Base-by-base conservation (phyloP, 2,329 filamentous ascomycete species). In the Fusarium verrucosum region DNA sequence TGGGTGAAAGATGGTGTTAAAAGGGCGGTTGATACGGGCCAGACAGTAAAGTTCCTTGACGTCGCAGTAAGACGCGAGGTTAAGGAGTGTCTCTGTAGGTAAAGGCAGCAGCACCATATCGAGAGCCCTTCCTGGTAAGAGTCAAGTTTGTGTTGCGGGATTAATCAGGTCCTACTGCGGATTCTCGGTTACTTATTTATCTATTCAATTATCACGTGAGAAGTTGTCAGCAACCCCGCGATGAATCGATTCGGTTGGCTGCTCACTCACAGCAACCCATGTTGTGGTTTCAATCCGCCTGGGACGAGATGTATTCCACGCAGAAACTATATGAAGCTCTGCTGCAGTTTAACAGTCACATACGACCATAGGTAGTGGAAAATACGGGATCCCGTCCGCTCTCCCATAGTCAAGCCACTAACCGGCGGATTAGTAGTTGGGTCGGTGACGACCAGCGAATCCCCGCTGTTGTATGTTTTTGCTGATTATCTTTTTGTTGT, bases 111-210 rank as follows among this genome's bases (percentile, higher is more conserved):
- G 19, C 2, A 28, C 25, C 40, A 51, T 46, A 2, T 7, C 45
- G 38, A 8, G 3, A 1, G 4, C 0, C n/a, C 1, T 20, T 7
- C 8, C 7, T 8, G 5, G 4, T 9, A 19, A 8, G 14, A n/a
- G 22, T 38, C 10, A n/a, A 25, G 3, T 7, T 32, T 32, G 5
- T 32, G 16, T 32, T 32, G 30, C 4, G 7, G 28, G 10, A 30
- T 30, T 30, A n/a, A n/a, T n/a, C n/a, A n/a, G n/a, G n/a, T n/a
- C n/a, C n/a, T n/a, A n/a, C n/a, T n/a, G n/a, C n/a, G n/a, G n/a
- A n/a, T n/a, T n/a, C n/a, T n/a, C n/a, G n/a, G n/a, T n/a, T n/a
- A n/a, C n/a, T n/a, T n/a, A n/a, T n/a, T n/a, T n/a, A n/a, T n/a
- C n/a, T n/a, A n/a, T n/a, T n/a, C n/a, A n/a, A n/a, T n/a, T n/a